Conservation (phyloP, 768 basidiomycete genomes). For the Leccinum disarticulatum region DNA sequence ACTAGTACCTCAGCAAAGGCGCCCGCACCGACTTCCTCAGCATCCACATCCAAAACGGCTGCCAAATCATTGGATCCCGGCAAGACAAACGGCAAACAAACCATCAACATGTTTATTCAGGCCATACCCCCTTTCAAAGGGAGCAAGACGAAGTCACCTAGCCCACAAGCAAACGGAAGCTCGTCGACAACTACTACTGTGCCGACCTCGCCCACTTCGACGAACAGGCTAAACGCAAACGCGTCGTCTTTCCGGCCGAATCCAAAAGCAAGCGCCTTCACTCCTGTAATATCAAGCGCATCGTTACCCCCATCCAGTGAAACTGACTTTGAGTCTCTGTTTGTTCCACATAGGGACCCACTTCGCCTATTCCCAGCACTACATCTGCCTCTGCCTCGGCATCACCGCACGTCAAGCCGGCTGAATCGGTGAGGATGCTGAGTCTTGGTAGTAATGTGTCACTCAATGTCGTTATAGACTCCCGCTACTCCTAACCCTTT, state of each 20-base stretch:
- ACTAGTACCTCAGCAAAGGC: conserved; percentile 27
- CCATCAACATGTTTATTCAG: conserved; percentile 78
- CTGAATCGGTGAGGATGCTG: conserved; percentile 46
- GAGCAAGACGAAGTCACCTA: conserved; percentile 39
- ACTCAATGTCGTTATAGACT: conserved; percentile 30
- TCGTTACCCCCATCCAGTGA: conserved; percentile 5
- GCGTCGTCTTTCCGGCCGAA: conserved; percentile 92
- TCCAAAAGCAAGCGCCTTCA: conserved; percentile 74
- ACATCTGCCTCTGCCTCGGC: conserved; percentile 47
- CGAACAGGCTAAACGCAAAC: conserved; percentile 78
- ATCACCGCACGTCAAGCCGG: conserved; percentile 62
- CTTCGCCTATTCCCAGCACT: conserved; percentile 45
- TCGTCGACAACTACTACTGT: conserved; percentile 36
- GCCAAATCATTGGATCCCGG: conserved; percentile 32
- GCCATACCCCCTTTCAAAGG: conserved; percentile 91
- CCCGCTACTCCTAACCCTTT: conserved; percentile 74
- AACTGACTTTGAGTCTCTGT: conserved; percentile 20
- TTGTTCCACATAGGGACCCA: conserved; percentile 39
- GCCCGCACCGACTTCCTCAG: conserved; percentile 28
- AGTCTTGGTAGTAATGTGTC: background rate
- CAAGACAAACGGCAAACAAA: conserved; percentile 44
- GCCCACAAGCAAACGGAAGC: conserved; percentile 32
- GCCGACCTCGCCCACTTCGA: conserved; percentile 53
- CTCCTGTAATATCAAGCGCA: conserved; percentile 48
- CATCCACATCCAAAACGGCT: conserved; percentile 32